Evolutionary conservation across 2,329 filamentous ascomycete species (phyloP), one percentile per base, ranked within the genome.

Genomic region (Ophiostoma angusticollis): DNA sequence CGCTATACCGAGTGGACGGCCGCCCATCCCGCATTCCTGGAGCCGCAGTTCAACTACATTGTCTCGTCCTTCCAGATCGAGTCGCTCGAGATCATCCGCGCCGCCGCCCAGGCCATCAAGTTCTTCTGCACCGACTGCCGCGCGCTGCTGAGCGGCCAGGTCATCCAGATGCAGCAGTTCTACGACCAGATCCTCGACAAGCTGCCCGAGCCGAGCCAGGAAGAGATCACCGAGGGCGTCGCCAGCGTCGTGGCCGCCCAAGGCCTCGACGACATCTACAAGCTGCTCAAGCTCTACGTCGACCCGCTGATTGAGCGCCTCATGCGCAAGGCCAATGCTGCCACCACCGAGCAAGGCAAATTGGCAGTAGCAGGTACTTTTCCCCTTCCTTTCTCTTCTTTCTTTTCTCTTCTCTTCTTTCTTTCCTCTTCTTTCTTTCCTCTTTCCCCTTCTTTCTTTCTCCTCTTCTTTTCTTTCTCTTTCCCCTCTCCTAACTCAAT

Each of bases 1-100:
- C 75, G 91, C 45, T 98, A 98, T 56, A 98, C 93, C 0, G 89
- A 96, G 58, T 98, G 91, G 91, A 98, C 93, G 0, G 78, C 91
- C 5, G 78, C 85, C 34, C 91, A 98, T 53, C 84, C 89, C 0
- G 85, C 95, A 42, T 93, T 89, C 32, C 68, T 98, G 8, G 83
- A 94, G 58, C 72, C 84, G 8, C 91, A 98, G 59, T 83, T 98
- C 55, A 86, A 85, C 52, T 98, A 93, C 61, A 93, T 98, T 52
- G 87, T 94, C 48, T 82, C 80, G 5, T 91, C 87, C 0, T 98
- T 98, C 62, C 74, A 84, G 48, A 84, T 89, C 42, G 75, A 78
- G 30, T 94, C 87, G 0, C 83, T 80, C 52, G 93, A 98, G 54
- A 87, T 98, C 40, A 74, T 94, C 28, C 78, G 87, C 46, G 91